A percentile compares a stretch with the other conserved stretches of the same genome.
Evolutionary conservation across 2,329 filamentous ascomycete species (phyloP).

Genomic region (Diplodia mutila): DNA sequence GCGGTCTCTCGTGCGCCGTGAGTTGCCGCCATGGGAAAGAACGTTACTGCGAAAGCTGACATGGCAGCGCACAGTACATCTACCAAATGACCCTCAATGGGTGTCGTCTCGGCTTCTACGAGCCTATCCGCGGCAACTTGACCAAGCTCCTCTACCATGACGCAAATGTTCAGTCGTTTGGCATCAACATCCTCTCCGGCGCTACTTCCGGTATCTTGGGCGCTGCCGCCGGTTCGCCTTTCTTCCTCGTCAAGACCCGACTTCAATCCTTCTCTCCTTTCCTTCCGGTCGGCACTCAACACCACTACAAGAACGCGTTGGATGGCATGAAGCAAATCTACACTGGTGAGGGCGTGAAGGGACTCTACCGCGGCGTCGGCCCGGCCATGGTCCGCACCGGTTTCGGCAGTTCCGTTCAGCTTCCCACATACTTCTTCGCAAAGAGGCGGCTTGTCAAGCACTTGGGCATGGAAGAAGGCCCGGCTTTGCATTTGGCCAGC

Average conservation of each 20-base stretch:
- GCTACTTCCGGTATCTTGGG: slow-evolving; percentile 88
- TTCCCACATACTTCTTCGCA: slow-evolving; percentile 97
- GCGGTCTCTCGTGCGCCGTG: slow-evolving; percentile 84
- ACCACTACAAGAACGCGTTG: slow-evolving; percentile 81
- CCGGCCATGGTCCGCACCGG: slow-evolving; percentile 96
- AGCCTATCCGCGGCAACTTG: slow-evolving; percentile 78
- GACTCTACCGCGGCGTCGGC: slow-evolving; percentile 86
- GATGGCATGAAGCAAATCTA: slow-evolving; percentile 86
- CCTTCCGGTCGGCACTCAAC: slow-evolving; percentile 94
- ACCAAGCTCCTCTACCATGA: slow-evolving; percentile 73
- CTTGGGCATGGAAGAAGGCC: slow-evolving; percentile 86
- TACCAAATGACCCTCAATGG: slow-evolving; percentile 97
- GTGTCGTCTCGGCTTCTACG: slow-evolving; percentile 96
- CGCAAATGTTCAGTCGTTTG: slow-evolving; percentile 76
- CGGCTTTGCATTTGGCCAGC: slow-evolving; percentile 83
- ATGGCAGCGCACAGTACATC: slow-evolving; percentile 64
- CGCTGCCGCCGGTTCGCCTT: slow-evolving; percentile 89
- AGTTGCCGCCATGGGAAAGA: slow-evolving; percentile 27
- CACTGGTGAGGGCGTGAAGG: slow-evolving; percentile 72
- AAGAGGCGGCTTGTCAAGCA: slow-evolving; percentile 84
- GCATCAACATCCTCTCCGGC: slow-evolving; percentile 91
- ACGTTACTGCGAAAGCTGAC: slow-evolving; percentile 28
- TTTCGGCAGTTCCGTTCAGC: slow-evolving; percentile 92
- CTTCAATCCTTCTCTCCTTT: slow-evolving; percentile 93
- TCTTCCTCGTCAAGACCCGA: slow-evolving; percentile 97